Conservation (phyloP, 2,329 filamentous ascomycete genomes). For the Neofusicoccum cordaticola region DNA sequence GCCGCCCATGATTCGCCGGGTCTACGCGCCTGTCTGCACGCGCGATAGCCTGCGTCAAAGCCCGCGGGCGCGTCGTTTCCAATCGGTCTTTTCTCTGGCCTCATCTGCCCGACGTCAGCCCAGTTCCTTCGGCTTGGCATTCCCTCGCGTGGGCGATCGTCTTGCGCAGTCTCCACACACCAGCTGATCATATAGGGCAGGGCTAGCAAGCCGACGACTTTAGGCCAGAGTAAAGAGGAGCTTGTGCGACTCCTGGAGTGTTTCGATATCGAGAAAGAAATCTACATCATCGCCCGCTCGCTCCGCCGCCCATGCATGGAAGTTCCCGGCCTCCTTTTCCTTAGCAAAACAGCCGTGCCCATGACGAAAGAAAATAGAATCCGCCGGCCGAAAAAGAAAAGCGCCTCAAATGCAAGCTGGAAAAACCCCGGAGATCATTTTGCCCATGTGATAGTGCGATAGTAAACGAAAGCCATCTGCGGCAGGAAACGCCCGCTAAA, state of each 20-base stretch:
- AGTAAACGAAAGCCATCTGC: conserved; percentile 2
- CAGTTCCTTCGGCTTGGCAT: not conserved
- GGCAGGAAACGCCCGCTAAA: conserved; percentile 19
- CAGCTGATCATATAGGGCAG: not conserved
- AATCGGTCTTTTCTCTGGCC: conserved; percentile 1
- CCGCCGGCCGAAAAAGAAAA: not conserved
- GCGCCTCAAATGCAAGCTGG: conserved; percentile 9
- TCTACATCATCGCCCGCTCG: not conserved
- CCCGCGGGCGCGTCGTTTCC: not conserved
- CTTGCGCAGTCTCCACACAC: not conserved
- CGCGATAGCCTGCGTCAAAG: conserved; percentile 4
- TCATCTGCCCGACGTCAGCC: conserved; percentile 6
- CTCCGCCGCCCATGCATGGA: conserved; percentile 2
- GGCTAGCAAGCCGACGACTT: not conserved
- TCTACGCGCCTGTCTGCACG: not conserved
- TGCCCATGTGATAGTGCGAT: not conserved
- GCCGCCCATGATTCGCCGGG: not conserved
- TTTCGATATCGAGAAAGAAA: conserved; percentile 3
- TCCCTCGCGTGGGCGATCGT: not conserved
- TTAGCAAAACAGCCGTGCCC: not conserved
- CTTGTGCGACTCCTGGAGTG: not conserved
- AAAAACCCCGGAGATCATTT: not conserved
- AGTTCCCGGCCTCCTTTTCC: not conserved
- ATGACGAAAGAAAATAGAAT: not conserved
- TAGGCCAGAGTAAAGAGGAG: not conserved